Percentiles rank a stretch among this genome's conserved stretches.
Conservation (phyloP, 352 stramenopile species). For the Halophytophthora batemanensis region DNA sequence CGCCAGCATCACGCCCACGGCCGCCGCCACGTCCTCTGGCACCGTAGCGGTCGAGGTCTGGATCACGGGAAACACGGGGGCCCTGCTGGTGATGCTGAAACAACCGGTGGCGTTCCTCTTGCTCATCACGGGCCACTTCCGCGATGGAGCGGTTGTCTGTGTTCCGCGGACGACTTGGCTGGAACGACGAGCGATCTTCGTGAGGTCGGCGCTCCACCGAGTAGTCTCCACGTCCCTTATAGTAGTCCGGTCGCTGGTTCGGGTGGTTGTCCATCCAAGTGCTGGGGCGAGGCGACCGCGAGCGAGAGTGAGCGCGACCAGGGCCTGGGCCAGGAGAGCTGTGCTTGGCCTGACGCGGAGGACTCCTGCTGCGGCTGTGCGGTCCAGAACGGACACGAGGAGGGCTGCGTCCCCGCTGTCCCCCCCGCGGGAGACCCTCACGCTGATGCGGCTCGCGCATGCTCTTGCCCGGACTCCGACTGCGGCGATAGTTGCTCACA, state of each 20-base stretch:
- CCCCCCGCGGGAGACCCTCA: constrained; percentile 17
- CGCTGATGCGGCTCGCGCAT: constrained; percentile 16
- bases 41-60: constrained; percentile 32
- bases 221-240: constrained; percentile 24
- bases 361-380: constrained; percentile 27
- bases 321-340: constrained; percentile 8
- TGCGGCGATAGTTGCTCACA: constrained; percentile 23
- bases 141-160: constrained; percentile 50
- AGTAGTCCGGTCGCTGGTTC: constrained; percentile 13
- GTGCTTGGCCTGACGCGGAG: constrained; percentile 28
- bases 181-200: constrained; percentile 17
- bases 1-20: constrained; percentile 16
- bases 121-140: constrained; percentile 47
- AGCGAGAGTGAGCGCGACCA: constrained; percentile 19
- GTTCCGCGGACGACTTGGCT: constrained; percentile 24
- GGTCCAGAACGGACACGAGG: constrained; percentile 13
- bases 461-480: constrained; percentile 14
- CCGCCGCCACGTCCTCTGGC: constrained; percentile 23
- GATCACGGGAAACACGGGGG: constrained; percentile 31
- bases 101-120: constrained; percentile 36
- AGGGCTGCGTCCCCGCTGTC: constrained; percentile 19
- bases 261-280: constrained; percentile 12
- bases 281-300: constrained; percentile 22
- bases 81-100: constrained; percentile 33
- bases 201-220: constrained; percentile 17